Conservation (phyloP, 345 rosid genomes). For the Passiflora organensis region DNA sequence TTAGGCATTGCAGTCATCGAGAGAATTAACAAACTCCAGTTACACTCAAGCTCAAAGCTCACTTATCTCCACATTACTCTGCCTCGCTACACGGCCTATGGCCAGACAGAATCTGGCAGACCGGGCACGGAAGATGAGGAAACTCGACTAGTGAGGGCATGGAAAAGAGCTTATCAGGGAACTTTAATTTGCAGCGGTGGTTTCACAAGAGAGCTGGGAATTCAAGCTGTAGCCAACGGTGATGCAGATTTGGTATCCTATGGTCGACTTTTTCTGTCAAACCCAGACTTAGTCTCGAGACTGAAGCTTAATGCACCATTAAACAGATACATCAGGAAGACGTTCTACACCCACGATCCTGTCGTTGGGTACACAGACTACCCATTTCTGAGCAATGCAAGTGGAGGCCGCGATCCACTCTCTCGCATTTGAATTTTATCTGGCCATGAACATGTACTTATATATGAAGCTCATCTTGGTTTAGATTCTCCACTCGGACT, state of each 20-base stretch:
- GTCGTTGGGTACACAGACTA: constrained; percentile 57
- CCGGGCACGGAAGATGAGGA: constrained; percentile 19
- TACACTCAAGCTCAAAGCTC: too few relatives aligned
- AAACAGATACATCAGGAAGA: constrained; percentile 42
- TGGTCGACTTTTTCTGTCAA: constrained; percentile 50
- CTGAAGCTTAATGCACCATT: constrained; percentile 44
- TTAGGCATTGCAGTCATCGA: too few relatives aligned
- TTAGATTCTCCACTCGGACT: too few relatives aligned
- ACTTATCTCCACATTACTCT: too few relatives aligned
- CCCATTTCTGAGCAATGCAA: too few relatives aligned
- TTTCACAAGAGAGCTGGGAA: constrained; percentile 27
- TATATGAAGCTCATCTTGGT: too few relatives aligned
- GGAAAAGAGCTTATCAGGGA: constrained; percentile 31
- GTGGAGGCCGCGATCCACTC: too few relatives aligned
- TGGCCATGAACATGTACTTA: too few relatives aligned
- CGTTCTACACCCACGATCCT: constrained; percentile 45
- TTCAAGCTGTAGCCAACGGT: constrained; percentile 22
- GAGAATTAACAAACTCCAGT: too few relatives aligned
- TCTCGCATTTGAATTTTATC: too few relatives aligned
- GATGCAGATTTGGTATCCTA: constrained; percentile 33
- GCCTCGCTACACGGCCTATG: too few relatives aligned
- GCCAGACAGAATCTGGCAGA: too few relatives aligned
- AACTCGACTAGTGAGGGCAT: constrained; percentile 22
- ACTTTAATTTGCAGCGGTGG: constrained; percentile 34
- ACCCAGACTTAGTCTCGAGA: constrained; percentile 60